Evolutionary conservation across 108 stramenopile species (phyloP), one percentile per base, ranked within the genome.

Genomic region (Poteriospumella lacustris): DNA sequence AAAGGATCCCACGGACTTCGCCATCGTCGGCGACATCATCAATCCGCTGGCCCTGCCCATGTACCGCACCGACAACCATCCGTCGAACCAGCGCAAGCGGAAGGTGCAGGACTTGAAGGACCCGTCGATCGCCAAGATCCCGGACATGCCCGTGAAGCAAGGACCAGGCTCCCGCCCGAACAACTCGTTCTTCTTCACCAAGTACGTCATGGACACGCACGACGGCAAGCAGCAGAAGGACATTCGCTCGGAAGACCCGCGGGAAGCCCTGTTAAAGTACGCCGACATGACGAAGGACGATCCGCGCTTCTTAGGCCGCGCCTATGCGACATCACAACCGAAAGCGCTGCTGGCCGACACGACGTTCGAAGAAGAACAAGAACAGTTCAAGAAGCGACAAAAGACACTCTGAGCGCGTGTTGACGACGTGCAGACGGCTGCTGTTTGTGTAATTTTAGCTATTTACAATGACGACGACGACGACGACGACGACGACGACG

Each of bases 121-220:
- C 69, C 85, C 85, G 1, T 56, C 78, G 9, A 70, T 78, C 31
- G 79, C 80, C 77, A 81, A 84, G 69, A 82, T 79, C 43, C 85
- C 85, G 9, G 83, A 84, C 1, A 77, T 77, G 29, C 85, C 84
- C 77, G 83, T 84, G 33, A 84, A 78, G 5, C 81, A 68, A 41
- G 84, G 83, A 9, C 81, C 79, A 38, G 78, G 81, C 42, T 79
- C 81, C n/a, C 80, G 85, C 34, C 41, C 79, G 69, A 84, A 81
- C 81, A 81, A 79, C 39, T 77, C 76, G 58, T 79, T 78, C 39
- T 81, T 78, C 42, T 85, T 85, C 79, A 84, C 84, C 36, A 79
- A 85, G 80, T 85, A 80, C 58, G 85, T 85, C 39, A 84, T 84
- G 80, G 73, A n/a, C n/a, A n/a, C n/a, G n/a, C n/a, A n/a, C n/a